These are phyloP conservation scores for Ustilago hordei DNA, from an alignment of 1,284 basidiomycete species.

Conservation along the genomic window DNA sequence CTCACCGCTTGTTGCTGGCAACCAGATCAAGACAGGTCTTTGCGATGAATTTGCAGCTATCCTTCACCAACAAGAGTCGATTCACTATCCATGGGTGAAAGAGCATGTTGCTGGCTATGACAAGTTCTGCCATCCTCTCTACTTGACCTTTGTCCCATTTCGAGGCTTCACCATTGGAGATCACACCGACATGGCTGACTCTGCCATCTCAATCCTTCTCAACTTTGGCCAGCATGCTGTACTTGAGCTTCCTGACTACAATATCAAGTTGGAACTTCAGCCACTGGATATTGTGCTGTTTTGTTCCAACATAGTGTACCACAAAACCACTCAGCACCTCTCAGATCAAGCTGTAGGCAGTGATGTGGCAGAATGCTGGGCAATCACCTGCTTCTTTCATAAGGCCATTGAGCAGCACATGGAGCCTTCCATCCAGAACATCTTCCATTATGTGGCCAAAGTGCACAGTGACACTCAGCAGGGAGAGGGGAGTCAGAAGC, in stretches of 20 bases:
- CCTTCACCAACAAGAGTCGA: too few relatives aligned
- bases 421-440: too few relatives aligned
- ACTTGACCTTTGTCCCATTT: neutral
- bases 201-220: neutral
- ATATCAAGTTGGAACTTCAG: neutral
- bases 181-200: neutral
- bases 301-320: neutral
- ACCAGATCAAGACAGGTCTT: too few relatives aligned
- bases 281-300: neutral
- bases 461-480: too few relatives aligned
- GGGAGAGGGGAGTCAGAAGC: too few relatives aligned
- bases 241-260: neutral
- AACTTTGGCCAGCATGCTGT: neutral
- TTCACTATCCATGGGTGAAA: neutral
- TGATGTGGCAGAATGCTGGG: neutral
- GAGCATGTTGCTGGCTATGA: neutral
- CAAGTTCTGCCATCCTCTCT: neutral
- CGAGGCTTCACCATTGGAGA: neutral
- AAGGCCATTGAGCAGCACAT: neutral
- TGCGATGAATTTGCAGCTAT: too few relatives aligned
- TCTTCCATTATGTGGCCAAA: too few relatives aligned
- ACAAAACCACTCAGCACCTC: neutral
- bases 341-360: neutral
- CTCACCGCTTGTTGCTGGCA: too few relatives aligned
- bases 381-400: neutral